phyloP scores from a whole-genome alignment of 2,329 filamentous ascomycete genomes.

The Lasiodiplodia sp. region DNA sequence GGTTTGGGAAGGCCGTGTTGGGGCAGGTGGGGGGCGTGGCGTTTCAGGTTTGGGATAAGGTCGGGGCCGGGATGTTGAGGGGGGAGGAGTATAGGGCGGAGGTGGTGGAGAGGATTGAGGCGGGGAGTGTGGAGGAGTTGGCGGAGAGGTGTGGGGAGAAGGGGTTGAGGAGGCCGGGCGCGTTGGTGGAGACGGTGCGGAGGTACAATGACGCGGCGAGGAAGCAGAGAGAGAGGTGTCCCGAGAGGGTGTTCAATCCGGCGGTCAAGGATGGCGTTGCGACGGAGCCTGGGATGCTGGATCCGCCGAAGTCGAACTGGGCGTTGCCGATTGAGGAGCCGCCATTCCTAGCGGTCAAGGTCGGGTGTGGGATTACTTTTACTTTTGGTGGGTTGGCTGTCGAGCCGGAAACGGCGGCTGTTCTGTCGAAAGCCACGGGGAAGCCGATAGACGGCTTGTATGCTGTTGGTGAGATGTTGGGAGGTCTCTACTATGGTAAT shows the following conservation, averaged over 20 bases:
- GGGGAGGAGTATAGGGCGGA: slow-evolving; percentile 69
- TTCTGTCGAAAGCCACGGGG: slow-evolving; percentile 57
- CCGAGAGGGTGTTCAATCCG: slow-evolving; percentile 62
- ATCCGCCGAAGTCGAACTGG: slow-evolving; percentile 70
- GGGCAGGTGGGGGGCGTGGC: slow-evolving; percentile 64
- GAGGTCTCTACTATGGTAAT: slow-evolving; percentile 55
- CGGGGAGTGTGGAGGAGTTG: slow-evolving; percentile 61
- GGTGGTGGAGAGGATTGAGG: slow-evolving; percentile 61
- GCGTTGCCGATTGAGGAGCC: slow-evolving; percentile 63
- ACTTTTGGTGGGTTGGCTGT: slow-evolving; percentile 71
- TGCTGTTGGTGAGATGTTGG: slow-evolving; percentile 71
- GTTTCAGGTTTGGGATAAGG: slow-evolving; percentile 70
- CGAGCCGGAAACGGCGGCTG: slow-evolving; percentile 60
- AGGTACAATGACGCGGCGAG: slow-evolving; percentile 67
- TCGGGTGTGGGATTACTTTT: slow-evolving; percentile 71
- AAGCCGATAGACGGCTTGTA: slow-evolving; percentile 63
- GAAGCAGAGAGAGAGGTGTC: slow-evolving; percentile 55
- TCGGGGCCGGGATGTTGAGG: slow-evolving; percentile 61
- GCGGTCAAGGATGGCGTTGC: slow-evolving; percentile 67
- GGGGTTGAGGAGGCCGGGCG: slow-evolving; percentile 56
- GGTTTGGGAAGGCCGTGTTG: slow-evolving; percentile 69
- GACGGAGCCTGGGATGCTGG: slow-evolving; percentile 61
- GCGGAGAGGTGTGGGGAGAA: slow-evolving; percentile 56
- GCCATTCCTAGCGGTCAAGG: slow-evolving; percentile 69
- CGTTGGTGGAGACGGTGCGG: slow-evolving; percentile 61